Conservation (phyloP, 2,329 filamentous ascomycete genomes). For the Macroventuria anomochaeta region DNA sequence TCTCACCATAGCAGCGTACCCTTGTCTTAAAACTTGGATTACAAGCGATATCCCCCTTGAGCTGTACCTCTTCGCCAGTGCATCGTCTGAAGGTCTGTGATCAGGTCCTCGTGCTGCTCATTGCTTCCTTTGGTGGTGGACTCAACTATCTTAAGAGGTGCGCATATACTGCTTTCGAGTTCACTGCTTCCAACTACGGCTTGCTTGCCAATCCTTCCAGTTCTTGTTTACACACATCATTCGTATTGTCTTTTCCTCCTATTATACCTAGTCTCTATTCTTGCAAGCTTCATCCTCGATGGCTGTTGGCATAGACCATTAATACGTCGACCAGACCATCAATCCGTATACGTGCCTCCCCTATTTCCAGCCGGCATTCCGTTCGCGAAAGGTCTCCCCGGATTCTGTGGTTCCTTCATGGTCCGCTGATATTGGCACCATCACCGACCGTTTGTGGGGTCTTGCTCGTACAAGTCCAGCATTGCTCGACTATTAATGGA, state of each 20-base stretch:
- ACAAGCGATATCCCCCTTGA: constrained; percentile 33
- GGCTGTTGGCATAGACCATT: constrained; percentile 32
- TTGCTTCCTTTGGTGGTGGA: constrained; percentile 29
- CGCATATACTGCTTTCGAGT: constrained; percentile 39
- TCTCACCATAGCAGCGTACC: constrained; percentile 26
- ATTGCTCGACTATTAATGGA: constrained; percentile 32
- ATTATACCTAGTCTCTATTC: constrained; percentile 19
- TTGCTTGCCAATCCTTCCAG: constrained; percentile 17
- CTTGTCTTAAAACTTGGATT: constrained; percentile 36
- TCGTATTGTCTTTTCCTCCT: constrained; percentile 1
- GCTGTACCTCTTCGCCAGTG: constrained; percentile 28
- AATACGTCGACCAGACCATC: constrained; percentile 31
- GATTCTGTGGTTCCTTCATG: constrained; percentile 36
- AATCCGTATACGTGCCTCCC: constrained; percentile 7
- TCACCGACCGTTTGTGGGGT: constrained; percentile 30
- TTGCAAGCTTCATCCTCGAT: constrained; percentile 25
- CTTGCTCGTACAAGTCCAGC: constrained; percentile 30
- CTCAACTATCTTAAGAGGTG: constrained; percentile 39
- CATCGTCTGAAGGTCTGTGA: constrained; percentile 28
- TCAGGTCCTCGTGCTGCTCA: constrained; percentile 33
- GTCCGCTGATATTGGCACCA: constrained; percentile 26
- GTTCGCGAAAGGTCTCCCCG: constrained; percentile 34
- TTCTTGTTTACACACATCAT: constrained; percentile 5
- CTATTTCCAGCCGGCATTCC: constrained; percentile 32
- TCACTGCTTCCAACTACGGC: constrained; percentile 33